A percentile compares a stretch with the other conserved stretches of the same genome.
phyloP scores from a whole-genome alignment of 1,139 yeast genomes.

The Debaryomycetaceae sp. region DNA sequence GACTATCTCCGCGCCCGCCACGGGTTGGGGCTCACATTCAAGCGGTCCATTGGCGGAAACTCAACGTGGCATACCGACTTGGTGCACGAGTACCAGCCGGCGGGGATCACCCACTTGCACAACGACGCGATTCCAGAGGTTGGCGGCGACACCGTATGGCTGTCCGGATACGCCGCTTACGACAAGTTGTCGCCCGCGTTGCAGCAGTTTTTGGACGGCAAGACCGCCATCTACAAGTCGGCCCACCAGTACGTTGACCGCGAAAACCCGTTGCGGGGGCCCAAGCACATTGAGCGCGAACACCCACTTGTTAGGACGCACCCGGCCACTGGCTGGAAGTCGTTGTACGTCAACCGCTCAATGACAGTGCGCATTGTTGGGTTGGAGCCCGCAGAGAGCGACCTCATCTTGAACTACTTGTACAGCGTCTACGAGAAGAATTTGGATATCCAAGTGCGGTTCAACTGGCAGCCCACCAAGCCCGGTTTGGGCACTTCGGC shows the following conservation, averaged over 20 bases:
- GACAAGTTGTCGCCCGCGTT: conserved; percentile 35
- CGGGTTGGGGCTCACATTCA: conserved; percentile 24
- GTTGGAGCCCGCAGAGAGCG: conserved; percentile 30
- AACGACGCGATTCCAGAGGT: conserved; percentile 30
- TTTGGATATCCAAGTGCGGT: conserved; percentile 47
- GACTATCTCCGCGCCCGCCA: conserved; percentile 28
- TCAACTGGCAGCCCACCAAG: conserved; percentile 48
- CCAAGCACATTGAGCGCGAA: conserved; percentile 32
- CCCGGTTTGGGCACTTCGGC: conserved; percentile 52
- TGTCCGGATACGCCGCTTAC: conserved; percentile 35
- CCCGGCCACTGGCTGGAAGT: conserved; percentile 42
- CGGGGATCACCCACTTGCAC: conserved; percentile 36
- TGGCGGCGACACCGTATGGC: conserved; percentile 37
- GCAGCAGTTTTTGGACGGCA: conserved; percentile 34
- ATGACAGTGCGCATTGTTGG: conserved; percentile 37
- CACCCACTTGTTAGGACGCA: conserved; percentile 39
- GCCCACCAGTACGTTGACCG: conserved; percentile 33
- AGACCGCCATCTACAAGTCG: conserved; percentile 32
- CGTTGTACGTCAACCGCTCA: conserved; percentile 32
- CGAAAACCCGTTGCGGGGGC: conserved; percentile 30
- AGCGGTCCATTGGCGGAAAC: conserved; percentile 26
- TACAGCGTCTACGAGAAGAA: conserved; percentile 30
- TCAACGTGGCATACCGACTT: conserved; percentile 36
- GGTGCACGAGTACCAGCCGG: conserved; percentile 35
- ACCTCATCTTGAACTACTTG: conserved; percentile 29